Conservation (phyloP, 805 yeast genomes). For the Ascoidea rubescens region DNA sequence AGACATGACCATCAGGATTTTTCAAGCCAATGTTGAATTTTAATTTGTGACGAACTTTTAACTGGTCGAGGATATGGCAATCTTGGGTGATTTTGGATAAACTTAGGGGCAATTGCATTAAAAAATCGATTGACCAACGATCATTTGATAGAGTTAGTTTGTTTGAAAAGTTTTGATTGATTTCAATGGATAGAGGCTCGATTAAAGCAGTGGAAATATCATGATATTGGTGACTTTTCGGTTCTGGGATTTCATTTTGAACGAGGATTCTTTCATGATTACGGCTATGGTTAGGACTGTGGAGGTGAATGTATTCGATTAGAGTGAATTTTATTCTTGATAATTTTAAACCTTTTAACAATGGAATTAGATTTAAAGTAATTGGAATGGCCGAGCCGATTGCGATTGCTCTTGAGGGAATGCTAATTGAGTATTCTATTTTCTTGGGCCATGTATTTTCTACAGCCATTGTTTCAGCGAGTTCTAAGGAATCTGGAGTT, state of each 20-base stretch:
- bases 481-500: conserved; percentile 75
- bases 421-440: conserved; percentile 76
- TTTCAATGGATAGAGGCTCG: not conserved
- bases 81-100: conserved; percentile 77
- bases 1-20: conserved; percentile 86
- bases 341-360: conserved; percentile 63
- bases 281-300: conserved; percentile 45
- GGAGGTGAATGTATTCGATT: conserved; percentile 42
- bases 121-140: conserved; percentile 60
- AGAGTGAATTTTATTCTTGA: conserved; percentile 62
- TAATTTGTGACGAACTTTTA: conserved; percentile 81
- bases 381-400: conserved; percentile 72
- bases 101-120: conserved; percentile 55
- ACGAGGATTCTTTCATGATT: conserved; percentile 30
- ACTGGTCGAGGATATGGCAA: conserved; percentile 51
- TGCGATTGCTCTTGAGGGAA: conserved; percentile 81
- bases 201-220: not conserved
- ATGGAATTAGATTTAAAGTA: conserved; percentile 59
- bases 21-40: conserved; percentile 65
- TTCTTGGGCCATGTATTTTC: conserved; percentile 94
- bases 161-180: not conserved
- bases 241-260: conserved; percentile 49
- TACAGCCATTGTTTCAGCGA: conserved; percentile 83
- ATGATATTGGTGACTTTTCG: conserved; percentile 20
- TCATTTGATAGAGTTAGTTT: conserved; percentile 19